A percentile compares a stretch with the other conserved stretches of the same genome.
Evolutionary conservation across 306 rosid species (phyloP).

Genomic region (Spatholobus suberectus): DNA sequence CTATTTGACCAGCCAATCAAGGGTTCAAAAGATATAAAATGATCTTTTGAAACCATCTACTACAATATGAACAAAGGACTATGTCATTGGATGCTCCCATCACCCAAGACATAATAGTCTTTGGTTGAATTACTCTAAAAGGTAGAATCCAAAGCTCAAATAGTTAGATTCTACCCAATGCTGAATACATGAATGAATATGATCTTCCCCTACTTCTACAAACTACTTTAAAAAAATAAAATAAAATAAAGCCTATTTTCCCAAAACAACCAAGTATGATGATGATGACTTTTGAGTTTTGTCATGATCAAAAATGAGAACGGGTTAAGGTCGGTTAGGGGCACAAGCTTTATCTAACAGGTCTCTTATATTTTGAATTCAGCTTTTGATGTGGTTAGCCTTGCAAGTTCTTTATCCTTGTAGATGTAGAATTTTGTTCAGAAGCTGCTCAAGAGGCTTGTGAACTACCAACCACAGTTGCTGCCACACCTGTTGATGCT

Average conservation of each 20-base stretch:
- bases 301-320: conserved; percentile 43
- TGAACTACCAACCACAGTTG: conserved; percentile 39
- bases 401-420: conserved; percentile 42
- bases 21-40: conserved; percentile 77
- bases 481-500: conserved; percentile 34
- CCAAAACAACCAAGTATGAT: conserved; percentile 47
- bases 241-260: conserved; percentile 27
- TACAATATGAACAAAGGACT: conserved; percentile 57
- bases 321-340: conserved; percentile 48
- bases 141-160: conserved; percentile 90
- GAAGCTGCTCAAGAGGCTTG: conserved; percentile 62
- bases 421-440: conserved; percentile 59
- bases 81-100: conserved; percentile 88
- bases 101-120: conserved; percentile 60
- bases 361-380: conserved; percentile 24
- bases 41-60: conserved; percentile 68
- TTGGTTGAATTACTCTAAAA: conserved; percentile 58
- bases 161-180: conserved; percentile 57
- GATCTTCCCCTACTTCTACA: conserved; percentile 58
- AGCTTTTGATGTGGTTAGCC: conserved; percentile 52
- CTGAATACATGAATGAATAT: conserved; percentile 60
- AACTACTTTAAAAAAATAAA: not conserved
- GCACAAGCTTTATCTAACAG: conserved; percentile 39
- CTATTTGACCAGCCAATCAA: conserved; percentile 57
- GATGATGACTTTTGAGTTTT: conserved; percentile 37